Evolutionary conservation across 306 rosid genomes (phyloP), one percentile per base, ranked within the genome.

Genomic region (Calophaca sinica): DNA sequence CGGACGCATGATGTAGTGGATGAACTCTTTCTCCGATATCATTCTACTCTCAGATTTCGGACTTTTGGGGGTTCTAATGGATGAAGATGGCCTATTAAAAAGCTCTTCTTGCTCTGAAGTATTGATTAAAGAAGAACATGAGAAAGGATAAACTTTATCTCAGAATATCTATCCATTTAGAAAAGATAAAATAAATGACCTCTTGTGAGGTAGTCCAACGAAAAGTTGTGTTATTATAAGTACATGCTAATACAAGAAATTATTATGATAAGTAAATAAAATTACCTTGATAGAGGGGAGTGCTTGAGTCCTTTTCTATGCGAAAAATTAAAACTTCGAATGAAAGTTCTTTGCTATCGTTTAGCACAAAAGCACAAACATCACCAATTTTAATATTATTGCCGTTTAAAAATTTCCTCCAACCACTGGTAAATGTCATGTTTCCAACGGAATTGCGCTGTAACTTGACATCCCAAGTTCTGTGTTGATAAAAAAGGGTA

Each of bases 291-390:
- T 20, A 20, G 26, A 20, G 26, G 26, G 26, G 26, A 20, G 26
- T 58, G 57, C 5, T 35, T 2, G 46, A 2, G 6, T 66, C 41
- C 7, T 58, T 41, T 0, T 20, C 26, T 20, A 20, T 20, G 26
- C 1, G 32, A 26, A 3, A 65, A 59, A 68, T 49, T 5, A 6
- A 3, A 74, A 80, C 80, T 14, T 33, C n/a, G 67, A 80, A 58
- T 50, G 66, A 39, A 80, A 74, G 35, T 54, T 36, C 28, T 3
- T 28, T 7, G 50, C 2, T 0, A 1, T 67, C 15, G 58, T 13
- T 3, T 3, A 74, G 33, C 41, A 46, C 70, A 68, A 74, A 80
- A 44, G 2, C 70, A 80, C 80, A 74, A 59, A 59, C 67, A 41
- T 74, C 84, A 13, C 80, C 84, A 2, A 28, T 0, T 39, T 68